A percentile compares a stretch with the other conserved stretches of the same genome.
Conservation (phyloP, 768 basidiomycete genomes). For the Obba rivulosa region DNA sequence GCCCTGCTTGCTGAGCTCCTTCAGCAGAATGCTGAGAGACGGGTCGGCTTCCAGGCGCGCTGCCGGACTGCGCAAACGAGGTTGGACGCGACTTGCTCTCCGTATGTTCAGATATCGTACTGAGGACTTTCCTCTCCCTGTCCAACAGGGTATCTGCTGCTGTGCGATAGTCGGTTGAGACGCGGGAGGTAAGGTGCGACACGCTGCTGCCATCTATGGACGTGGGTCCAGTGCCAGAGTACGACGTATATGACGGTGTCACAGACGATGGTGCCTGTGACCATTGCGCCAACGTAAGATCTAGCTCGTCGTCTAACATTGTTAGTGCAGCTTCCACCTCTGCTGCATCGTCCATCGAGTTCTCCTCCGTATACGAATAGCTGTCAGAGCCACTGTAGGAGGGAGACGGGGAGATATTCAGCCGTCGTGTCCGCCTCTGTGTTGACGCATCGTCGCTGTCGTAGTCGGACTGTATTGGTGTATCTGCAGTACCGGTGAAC, state of each 20-base stretch:
- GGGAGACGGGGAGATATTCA: constrained; percentile 49
- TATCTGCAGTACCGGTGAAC: constrained; percentile 26
- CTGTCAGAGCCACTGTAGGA: constrained; percentile 42
- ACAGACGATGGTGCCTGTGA: constrained; percentile 32
- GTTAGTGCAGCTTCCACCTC: constrained; percentile 68
- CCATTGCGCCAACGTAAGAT: constrained; percentile 62
- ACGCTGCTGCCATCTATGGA: constrained; percentile 3
- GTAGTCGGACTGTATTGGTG: constrained; percentile 41
- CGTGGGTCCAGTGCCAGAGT: constrained; percentile 20
- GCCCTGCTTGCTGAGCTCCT: constrained; percentile 38
- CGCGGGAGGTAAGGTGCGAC: constrained; percentile 11
- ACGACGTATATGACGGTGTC: constrained; percentile 28
- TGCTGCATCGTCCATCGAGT: constrained; percentile 39
- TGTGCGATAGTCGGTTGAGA: constrained; percentile 19
- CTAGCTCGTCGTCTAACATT: constrained; percentile 62
- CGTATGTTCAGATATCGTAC: constrained; percentile 74
- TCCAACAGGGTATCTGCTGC: constrained; percentile 35
- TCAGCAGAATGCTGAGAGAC: constrained; percentile 33
- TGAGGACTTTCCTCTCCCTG: constrained; percentile 48
- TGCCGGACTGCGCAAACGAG: constrained; percentile 29
- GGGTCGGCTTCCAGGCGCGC: constrained; percentile 30
- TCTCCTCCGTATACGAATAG: constrained; percentile 56
- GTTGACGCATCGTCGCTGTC: constrained; percentile 43
- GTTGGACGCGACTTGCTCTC: constrained; percentile 64
- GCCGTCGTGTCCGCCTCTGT: constrained; percentile 43